Evolutionary conservation across 73 alveolate species (phyloP).

Genomic region (Paramecium octaurelia): DNA sequence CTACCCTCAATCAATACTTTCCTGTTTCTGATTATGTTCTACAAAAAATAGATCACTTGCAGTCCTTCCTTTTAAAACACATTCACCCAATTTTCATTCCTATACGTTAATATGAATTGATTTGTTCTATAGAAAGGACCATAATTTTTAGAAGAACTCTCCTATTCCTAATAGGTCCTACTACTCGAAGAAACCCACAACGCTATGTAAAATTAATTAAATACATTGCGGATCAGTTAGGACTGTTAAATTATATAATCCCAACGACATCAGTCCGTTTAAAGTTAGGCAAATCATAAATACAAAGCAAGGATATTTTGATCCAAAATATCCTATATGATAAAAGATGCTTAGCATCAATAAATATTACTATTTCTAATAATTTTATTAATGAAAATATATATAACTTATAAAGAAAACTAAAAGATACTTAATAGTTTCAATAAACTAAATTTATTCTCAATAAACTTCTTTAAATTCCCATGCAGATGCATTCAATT

Average conservation of each 20-base stretch:
- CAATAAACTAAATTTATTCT: not conserved
- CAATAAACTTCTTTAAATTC: not conserved
- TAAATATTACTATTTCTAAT: not conserved
- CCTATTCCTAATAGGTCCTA: conserved; percentile 83
- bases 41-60: conserved; percentile 74
- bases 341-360: conserved; percentile 24
- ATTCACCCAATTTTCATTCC: conserved; percentile 62
- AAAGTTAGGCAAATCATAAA: conserved; percentile 26
- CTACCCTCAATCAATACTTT: conserved; percentile 59
- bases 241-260: conserved; percentile 35
- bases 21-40: conserved; percentile 73
- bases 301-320: conserved; percentile 38
- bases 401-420: not conserved
- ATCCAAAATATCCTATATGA: conserved; percentile 29
- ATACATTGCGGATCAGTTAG: conserved; percentile 51
- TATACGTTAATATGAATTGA: conserved; percentile 59
- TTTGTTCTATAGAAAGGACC: conserved; percentile 92
- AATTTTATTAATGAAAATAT: not conserved
- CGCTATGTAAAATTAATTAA: conserved; percentile 52
- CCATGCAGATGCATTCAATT: not conserved
- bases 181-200: conserved; percentile 90
- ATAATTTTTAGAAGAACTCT: conserved; percentile 64
- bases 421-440: not conserved
- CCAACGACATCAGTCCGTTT: conserved; percentile 48
- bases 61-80: conserved; percentile 80